Percentiles rank a stretch among this genome's conserved stretches.
These are phyloP conservation scores for Penicillium nordicum DNA, from an alignment of 2,329 filamentous ascomycete genomes.

Conservation along the genomic window DNA sequence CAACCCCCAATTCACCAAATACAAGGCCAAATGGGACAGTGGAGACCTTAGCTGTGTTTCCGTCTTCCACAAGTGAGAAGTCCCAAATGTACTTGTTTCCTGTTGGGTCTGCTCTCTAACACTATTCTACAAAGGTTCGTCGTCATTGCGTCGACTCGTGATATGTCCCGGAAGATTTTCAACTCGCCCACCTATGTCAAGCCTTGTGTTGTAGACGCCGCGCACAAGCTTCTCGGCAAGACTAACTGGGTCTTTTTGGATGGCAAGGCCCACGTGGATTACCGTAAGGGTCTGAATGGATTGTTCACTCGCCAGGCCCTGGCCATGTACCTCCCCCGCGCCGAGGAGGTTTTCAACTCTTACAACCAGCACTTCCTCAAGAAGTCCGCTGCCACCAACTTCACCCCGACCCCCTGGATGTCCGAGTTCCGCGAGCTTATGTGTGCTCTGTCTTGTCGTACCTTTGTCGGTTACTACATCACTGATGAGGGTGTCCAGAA, in stretches of 20 bases:
- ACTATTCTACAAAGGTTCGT: constrained; percentile 68
- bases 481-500: constrained; percentile 85
- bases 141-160: constrained; percentile 89
- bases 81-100: background rate
- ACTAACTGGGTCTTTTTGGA: constrained; percentile 98
- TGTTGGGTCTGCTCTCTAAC: constrained; percentile 2
- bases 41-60: constrained; percentile 93
- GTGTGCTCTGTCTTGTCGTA: constrained; percentile 90
- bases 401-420: constrained; percentile 84
- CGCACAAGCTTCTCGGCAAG: constrained; percentile 85
- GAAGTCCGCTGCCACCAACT: constrained; percentile 67
- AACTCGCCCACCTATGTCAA: constrained; percentile 91
- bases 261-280: constrained; percentile 91
- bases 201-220: constrained; percentile 92
- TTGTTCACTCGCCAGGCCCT: constrained; percentile 91
- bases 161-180: constrained; percentile 94
- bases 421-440: constrained; percentile 87
- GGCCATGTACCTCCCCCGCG: constrained; percentile 81
- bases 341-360: constrained; percentile 84
- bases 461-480: constrained; percentile 97
- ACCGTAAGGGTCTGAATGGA: constrained; percentile 91
- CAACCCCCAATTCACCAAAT: constrained; percentile 86
- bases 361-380: constrained; percentile 80
- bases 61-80: constrained; percentile 91
- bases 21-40: constrained; percentile 88